These are phyloP conservation scores for Saprolegnia diclina DNA, from an alignment of 352 stramenopile genomes.

Conservation along the genomic window DNA sequence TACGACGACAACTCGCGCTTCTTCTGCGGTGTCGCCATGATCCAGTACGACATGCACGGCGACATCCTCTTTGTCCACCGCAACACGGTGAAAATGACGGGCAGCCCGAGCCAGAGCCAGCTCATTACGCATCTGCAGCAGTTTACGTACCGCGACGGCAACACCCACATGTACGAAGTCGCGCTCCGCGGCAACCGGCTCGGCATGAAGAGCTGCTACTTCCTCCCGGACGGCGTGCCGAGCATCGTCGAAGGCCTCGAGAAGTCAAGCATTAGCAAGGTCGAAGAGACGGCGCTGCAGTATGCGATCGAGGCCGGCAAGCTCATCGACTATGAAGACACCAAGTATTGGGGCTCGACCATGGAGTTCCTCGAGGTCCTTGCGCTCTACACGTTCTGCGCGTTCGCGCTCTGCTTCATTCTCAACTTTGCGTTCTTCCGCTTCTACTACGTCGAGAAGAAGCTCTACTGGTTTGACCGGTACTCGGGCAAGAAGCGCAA, in stretches of 20 bases:
- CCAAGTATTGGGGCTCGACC: conserved; percentile 11
- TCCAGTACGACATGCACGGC: conserved; percentile 50
- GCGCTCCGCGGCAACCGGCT: background rate
- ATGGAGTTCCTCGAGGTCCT: conserved; percentile 12
- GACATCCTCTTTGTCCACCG: conserved; percentile 56
- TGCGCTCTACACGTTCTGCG: conserved; percentile 1
- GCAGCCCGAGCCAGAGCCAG: conserved; percentile 36
- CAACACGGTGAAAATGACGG: conserved; percentile 63
- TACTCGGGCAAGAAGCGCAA: conserved; percentile 27
- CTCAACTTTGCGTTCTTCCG: conserved; percentile 23
- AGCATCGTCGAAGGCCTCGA: background rate
- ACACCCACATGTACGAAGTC: conserved; percentile 46
- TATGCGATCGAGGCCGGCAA: conserved; percentile 23
- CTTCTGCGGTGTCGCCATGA: conserved; percentile 72
- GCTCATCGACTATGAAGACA: conserved; percentile 14
- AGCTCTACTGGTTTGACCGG: conserved; percentile 27
- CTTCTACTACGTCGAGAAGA: conserved; percentile 25
- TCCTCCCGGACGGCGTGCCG: conserved; percentile 12
- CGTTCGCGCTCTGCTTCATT: background rate
- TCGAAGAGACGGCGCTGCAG: conserved; percentile 16
- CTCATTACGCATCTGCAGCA: conserved; percentile 63
- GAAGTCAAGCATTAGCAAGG: conserved; percentile 3
- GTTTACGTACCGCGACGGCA: conserved; percentile 36
- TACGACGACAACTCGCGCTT: conserved; percentile 42
- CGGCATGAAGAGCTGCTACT: conserved; percentile 9